These are phyloP conservation scores for Alternaria alternata DNA, from an alignment of 2,329 filamentous ascomycete genomes.

Conservation along the genomic window DNA sequence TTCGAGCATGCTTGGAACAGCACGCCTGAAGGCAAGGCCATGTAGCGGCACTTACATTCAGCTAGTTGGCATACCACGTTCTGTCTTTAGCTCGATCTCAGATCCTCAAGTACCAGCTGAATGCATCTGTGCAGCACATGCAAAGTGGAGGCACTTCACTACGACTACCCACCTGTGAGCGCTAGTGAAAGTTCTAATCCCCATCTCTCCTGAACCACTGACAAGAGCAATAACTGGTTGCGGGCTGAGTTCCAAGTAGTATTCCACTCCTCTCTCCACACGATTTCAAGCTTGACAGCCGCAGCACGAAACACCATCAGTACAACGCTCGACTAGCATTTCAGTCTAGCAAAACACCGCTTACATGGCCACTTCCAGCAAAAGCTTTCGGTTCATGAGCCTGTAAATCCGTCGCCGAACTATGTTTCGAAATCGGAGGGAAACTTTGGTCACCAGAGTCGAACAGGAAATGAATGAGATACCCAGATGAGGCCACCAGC, in stretches of 20 bases:
- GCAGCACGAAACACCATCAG: too few species aligned
- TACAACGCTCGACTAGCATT: too few species aligned
- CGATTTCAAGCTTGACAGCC: too few species aligned
- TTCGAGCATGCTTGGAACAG: conserved; percentile 63
- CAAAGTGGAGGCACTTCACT: not conserved
- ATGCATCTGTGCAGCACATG: not conserved
- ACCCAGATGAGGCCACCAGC: not conserved
- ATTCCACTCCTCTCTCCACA: too few species aligned
- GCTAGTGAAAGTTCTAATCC: not conserved
- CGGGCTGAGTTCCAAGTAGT: too few species aligned
- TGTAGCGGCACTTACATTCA: conserved; percentile 21
- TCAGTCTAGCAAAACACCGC: too few species aligned
- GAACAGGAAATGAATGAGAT: not conserved
- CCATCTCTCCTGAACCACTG: not conserved
- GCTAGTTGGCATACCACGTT: not conserved
- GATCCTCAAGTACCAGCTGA: not conserved
- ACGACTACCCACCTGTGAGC: not conserved
- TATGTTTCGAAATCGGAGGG: too few species aligned
- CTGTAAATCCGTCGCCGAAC: not conserved
- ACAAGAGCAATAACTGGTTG: too few species aligned
- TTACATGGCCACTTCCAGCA: too few species aligned
- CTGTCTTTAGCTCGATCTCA: not conserved
- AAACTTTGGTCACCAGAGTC: too few species aligned
- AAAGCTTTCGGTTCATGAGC: not conserved
- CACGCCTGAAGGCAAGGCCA: conserved; percentile 44